A percentile compares a stretch with the other conserved stretches of the same genome.
Evolutionary conservation across 106 monocot species (phyloP).

Genomic region (Acorus calamus): DNA sequence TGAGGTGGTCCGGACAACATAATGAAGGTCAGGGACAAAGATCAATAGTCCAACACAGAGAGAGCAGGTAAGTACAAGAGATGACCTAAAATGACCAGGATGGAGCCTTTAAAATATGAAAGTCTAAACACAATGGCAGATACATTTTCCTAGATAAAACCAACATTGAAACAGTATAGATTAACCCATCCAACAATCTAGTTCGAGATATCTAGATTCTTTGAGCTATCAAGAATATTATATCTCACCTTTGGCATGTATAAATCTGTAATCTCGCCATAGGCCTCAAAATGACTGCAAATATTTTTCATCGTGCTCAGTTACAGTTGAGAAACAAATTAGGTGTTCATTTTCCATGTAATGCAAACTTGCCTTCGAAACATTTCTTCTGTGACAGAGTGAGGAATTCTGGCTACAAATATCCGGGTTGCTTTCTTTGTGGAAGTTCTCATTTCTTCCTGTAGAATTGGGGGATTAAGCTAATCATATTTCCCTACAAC

Average conservation of each 20-base stretch:
- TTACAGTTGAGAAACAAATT: background rate
- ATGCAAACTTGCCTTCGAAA: conserved; percentile 50
- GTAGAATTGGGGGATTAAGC: background rate
- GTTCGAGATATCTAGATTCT: background rate
- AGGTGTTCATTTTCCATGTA: background rate
- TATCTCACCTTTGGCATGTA: conserved; percentile 96
- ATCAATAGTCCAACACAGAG: too few relatives aligned
- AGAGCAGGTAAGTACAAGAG: too few relatives aligned
- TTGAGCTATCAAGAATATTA: background rate
- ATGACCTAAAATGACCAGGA: too few relatives aligned
- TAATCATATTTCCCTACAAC: background rate
- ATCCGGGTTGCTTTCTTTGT: conserved; percentile 83
- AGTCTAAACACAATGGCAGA: too few relatives aligned
- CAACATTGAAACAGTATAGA: background rate
- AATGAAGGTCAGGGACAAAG: too few relatives aligned
- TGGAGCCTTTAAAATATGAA: too few relatives aligned
- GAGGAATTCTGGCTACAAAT: conserved; percentile 96
- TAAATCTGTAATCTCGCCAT: conserved; percentile 89
- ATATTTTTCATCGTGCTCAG: background rate
- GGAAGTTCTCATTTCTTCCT: conserved; percentile 92
- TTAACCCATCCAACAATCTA: background rate
- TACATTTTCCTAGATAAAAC: too few relatives aligned
- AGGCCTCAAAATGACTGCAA: conserved; percentile 89
- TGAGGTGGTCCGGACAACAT: too few relatives aligned
- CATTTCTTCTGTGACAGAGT: conserved; percentile 64